Evolutionary conservation across 345 rosid species (phyloP).

Genomic region (Laguncularia racemosa): DNA sequence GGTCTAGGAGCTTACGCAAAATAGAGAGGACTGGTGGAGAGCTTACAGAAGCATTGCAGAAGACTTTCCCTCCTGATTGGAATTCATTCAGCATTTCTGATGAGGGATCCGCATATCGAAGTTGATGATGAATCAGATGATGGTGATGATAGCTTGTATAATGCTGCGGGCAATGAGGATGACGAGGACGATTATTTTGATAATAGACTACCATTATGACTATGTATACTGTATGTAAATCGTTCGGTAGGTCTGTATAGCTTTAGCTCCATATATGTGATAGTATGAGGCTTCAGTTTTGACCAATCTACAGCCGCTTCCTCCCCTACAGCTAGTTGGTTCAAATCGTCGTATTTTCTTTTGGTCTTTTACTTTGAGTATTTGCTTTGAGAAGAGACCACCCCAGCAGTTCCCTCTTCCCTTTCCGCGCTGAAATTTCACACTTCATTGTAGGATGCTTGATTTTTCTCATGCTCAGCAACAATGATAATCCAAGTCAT

Average conservation of each 20-base stretch:
- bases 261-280: too few relatives aligned
- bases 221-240: neutral
- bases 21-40: constrained; percentile 88
- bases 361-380: too few relatives aligned
- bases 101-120: constrained; percentile 26
- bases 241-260: neutral
- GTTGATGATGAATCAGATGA: constrained; percentile 20
- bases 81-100: constrained; percentile 30
- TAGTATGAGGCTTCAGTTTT: too few relatives aligned
- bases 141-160: constrained; percentile 13
- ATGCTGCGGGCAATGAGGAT: constrained; percentile 14
- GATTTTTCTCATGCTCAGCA: too few relatives aligned
- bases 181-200: constrained; percentile 15
- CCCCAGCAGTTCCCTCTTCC: too few relatives aligned
- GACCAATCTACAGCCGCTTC: too few relatives aligned
- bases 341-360: too few relatives aligned
- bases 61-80: constrained; percentile 95
- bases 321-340: too few relatives aligned
- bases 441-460: too few relatives aligned
- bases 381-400: too few relatives aligned
- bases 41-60: constrained; percentile 85
- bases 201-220: constrained; percentile 1
- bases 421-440: too few relatives aligned
- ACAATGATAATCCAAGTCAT: too few relatives aligned
- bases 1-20: constrained; percentile 78